Conservation (phyloP, 2,329 filamentous ascomycete species). For the Allantophomopsis cytisporea region DNA sequence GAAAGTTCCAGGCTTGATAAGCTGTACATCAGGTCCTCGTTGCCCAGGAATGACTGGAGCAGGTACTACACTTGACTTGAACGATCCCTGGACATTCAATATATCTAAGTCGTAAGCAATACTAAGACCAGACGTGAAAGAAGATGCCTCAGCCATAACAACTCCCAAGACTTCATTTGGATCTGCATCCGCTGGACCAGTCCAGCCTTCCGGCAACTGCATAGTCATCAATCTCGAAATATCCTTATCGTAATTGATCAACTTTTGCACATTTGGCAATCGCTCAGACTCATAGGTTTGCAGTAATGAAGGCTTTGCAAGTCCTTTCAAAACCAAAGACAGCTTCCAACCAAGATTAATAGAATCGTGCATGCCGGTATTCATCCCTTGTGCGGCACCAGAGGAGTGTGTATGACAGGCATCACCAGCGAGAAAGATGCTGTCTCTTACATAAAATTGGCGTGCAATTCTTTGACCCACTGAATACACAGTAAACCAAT, state of each 20-base stretch:
- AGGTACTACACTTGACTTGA: slow-evolving; percentile 7
- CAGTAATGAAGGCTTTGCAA: slow-evolving; percentile 27
- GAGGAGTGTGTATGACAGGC: slow-evolving; percentile 46
- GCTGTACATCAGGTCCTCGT: slow-evolving; percentile 29
- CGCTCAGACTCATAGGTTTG: slow-evolving; percentile 40
- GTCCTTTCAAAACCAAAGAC: slow-evolving; percentile 29
- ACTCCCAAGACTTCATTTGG: slow-evolving; percentile 33
- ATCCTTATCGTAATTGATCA: slow-evolving; percentile 25
- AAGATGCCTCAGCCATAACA: slow-evolving; percentile 42
- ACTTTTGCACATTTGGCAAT: slow-evolving; percentile 22
- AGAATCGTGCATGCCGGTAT: slow-evolving; percentile 42
- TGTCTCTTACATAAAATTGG: slow-evolving; percentile 36
- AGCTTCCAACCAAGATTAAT: slow-evolving; percentile 50
- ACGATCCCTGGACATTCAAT: slow-evolving; percentile 23
- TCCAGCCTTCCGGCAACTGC: slow-evolving; percentile 23
- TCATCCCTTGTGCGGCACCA: slow-evolving; percentile 48
- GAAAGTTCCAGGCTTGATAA: slow-evolving; percentile 30
- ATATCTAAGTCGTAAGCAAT: slow-evolving; percentile 37
- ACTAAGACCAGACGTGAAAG: slow-evolving; percentile 47
- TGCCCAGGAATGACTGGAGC: slow-evolving; percentile 21
- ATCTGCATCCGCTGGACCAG: slow-evolving; percentile 24
- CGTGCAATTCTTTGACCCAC: slow-evolving; percentile 46
- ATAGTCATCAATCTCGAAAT: slow-evolving; percentile 25
- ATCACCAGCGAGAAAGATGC: slow-evolving; percentile 41
- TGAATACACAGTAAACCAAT: slow-evolving; percentile 46